phyloP scores from a whole-genome alignment of 179 eudicot species.

The Drosera spatulata region DNA sequence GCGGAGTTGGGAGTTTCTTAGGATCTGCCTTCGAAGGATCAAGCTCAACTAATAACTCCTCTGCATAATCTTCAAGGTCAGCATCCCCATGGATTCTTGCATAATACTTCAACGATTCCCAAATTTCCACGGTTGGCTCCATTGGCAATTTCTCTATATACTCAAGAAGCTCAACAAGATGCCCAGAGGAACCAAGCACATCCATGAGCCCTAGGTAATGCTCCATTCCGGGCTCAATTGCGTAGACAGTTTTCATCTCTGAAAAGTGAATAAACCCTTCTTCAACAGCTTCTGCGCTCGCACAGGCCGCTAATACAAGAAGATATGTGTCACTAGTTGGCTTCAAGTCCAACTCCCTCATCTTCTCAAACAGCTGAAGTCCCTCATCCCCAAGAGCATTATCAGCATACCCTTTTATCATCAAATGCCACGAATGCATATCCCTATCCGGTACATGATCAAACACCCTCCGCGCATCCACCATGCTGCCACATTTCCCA shows the following conservation, averaged over 20 bases:
- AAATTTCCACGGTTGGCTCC: constrained; percentile 17
- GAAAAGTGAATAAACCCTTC: constrained; percentile 28
- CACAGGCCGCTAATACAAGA: constrained; percentile 23
- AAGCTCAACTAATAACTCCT: constrained; percentile 23
- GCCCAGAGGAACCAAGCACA: constrained; percentile 38
- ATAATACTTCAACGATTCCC: constrained; percentile 30
- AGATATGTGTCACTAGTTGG: constrained; percentile 23
- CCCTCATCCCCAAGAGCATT: constrained; percentile 53
- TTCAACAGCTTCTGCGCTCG: constrained; percentile 34
- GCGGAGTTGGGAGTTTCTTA: constrained; percentile 23
- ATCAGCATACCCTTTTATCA: constrained; percentile 43
- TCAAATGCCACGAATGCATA: constrained; percentile 54
- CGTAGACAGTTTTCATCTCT: constrained; percentile 27
- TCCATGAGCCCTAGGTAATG: constrained; percentile 28
- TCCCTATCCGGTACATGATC: constrained; percentile 45
- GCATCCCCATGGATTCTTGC: constrained; percentile 33
- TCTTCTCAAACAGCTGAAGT: constrained; percentile 33
- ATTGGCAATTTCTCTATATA: constrained; percentile 21
- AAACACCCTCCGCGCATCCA: constrained; percentile 38
- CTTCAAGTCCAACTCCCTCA: constrained; percentile 20
- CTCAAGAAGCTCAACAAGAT: constrained; percentile 27
- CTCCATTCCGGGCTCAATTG: constrained; percentile 23
- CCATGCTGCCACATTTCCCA: constrained; percentile 33
- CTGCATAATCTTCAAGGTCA: constrained; percentile 34
- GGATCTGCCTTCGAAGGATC: constrained; percentile 26